A percentile compares a stretch with the other conserved stretches of the same genome.
Evolutionary conservation across 768 basidiomycete species (phyloP).

Genomic region (Holtermannia corniformis): DNA sequence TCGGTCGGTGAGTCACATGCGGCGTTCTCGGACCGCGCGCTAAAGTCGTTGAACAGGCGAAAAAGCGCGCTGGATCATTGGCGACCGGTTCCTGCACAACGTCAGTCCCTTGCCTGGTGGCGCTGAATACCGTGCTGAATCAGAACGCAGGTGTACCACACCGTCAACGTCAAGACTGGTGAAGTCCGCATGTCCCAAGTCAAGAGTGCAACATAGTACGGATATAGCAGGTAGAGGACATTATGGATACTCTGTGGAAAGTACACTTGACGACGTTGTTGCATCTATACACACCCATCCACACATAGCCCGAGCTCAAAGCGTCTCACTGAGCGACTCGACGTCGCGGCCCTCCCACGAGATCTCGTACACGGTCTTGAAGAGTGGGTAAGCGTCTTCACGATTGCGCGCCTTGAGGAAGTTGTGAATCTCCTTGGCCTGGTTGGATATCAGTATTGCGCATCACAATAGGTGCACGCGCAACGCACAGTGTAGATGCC

Average conservation of each 20-base stretch:
- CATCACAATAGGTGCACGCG: neutral
- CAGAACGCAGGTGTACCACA: neutral
- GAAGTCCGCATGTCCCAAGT: neutral
- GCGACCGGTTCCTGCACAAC: neutral
- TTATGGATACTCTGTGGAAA: neutral
- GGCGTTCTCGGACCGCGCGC: neutral
- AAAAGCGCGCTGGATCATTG: neutral
- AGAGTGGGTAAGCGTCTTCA: slow-evolving; percentile 45
- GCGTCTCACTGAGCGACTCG: slow-evolving; percentile 30
- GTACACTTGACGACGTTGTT: neutral
- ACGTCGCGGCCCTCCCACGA: slow-evolving; percentile 35
- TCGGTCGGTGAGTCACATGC: neutral
- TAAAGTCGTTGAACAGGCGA: neutral
- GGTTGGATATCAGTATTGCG: slow-evolving; percentile 1
- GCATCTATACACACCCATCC: neutral
- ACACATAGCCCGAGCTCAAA: slow-evolving; percentile 3
- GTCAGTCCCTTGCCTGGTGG: no score
- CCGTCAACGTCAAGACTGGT: neutral
- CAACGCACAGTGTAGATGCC: slow-evolving; percentile 39
- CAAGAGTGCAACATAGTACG: neutral
- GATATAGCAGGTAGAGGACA: neutral
- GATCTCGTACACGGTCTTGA: slow-evolving; percentile 41
- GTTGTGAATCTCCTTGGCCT: slow-evolving; percentile 43
- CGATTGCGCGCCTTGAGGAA: slow-evolving; percentile 43
- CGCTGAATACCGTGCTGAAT: neutral